Evolutionary conservation across 768 basidiomycete genomes (phyloP).

Genomic region (Agrocybe praecox): DNA sequence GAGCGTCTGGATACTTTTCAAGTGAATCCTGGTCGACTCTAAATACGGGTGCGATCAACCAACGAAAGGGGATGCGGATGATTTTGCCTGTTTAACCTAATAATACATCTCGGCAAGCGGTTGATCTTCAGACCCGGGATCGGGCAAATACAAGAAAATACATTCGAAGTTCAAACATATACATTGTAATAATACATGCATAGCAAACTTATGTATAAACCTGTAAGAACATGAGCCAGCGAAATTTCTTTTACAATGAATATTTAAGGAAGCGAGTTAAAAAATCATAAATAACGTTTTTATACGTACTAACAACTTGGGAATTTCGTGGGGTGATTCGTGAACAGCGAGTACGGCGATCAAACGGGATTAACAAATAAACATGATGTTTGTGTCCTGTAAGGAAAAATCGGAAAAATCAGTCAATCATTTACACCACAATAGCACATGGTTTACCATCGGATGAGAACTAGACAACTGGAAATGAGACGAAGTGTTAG

Average conservation of each 20-base stretch:
- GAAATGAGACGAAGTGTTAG: neutral
- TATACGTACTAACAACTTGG: no score
- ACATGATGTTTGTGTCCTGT: slow-evolving; percentile 41
- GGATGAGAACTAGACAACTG: slow-evolving; percentile 41
- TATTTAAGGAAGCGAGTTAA: no score
- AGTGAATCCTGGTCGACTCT: no score
- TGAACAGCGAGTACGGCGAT: no score
- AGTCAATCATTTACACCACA: neutral
- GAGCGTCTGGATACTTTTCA: no score
- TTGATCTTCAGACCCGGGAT: slow-evolving; percentile 7
- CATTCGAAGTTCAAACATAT: no score
- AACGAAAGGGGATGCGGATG: neutral
- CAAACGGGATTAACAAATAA: slow-evolving; percentile 30
- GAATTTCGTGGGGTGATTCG: no score
- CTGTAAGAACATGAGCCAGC: no score
- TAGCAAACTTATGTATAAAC: no score
- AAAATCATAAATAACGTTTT: no score
- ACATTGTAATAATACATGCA: no score
- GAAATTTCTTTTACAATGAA: no score
- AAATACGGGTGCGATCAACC: neutral
- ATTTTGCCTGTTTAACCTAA: neutral
- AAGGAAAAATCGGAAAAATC: slow-evolving; percentile 5
- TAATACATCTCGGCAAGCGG: slow-evolving; percentile 5
- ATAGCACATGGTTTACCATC: slow-evolving; percentile 32
- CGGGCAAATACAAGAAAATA: neutral